Percentiles rank a stretch among this genome's conserved stretches.
Evolutionary conservation across 495 filamentous ascomycete species (phyloP).

Genomic region (Xylaria longipes): DNA sequence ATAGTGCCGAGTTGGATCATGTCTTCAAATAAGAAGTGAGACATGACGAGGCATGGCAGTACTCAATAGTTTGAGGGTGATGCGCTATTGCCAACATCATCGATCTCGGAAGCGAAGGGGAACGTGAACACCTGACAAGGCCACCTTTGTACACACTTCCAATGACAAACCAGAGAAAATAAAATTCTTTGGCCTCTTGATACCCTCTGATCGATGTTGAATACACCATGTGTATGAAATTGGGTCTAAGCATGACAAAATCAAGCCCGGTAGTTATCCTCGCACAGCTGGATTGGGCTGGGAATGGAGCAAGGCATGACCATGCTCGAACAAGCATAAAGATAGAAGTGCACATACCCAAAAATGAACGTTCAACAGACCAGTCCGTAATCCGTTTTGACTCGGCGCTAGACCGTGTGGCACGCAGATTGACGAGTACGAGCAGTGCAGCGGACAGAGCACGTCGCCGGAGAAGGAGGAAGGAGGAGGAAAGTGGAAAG

Average conservation of each 20-base stretch:
- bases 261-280: background rate
- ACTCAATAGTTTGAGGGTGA: background rate
- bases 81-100: background rate
- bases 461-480: conserved; percentile 22
- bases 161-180: background rate
- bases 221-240: background rate
- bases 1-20: background rate
- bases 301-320: conserved; percentile 1
- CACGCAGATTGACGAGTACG: conserved; percentile 4
- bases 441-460: conserved; percentile 17
- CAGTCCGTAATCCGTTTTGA: conserved; percentile 26
- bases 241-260: background rate
- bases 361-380: conserved; percentile 28
- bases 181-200: background rate
- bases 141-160: background rate
- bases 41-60: background rate
- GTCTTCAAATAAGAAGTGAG: conserved; percentile 9
- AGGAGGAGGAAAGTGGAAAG: background rate
- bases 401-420: conserved; percentile 20
- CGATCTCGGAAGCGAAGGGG: background rate
- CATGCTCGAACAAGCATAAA: too few relatives aligned
- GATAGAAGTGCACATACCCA: conserved; percentile 16
- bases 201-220: background rate
- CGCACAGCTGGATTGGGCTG: background rate
- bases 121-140: background rate